Percentiles rank a stretch among this genome's conserved stretches.
These are phyloP conservation scores for Simplicillium sp. DNA, from an alignment of 2,329 filamentous ascomycete genomes.

Conservation along the genomic window DNA sequence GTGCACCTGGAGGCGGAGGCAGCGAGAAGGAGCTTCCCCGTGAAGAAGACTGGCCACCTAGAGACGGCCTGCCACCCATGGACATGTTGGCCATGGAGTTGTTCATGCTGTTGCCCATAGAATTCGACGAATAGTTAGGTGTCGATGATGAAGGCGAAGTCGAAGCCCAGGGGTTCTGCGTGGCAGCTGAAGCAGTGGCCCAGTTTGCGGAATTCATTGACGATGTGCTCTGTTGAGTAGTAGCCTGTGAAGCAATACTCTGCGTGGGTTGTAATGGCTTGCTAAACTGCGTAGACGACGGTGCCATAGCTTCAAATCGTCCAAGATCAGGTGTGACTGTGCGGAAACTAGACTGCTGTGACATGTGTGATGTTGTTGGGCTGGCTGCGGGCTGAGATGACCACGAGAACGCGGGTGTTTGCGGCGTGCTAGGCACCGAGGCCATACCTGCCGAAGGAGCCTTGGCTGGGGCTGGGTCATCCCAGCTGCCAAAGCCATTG, in stretches of 20 bases:
- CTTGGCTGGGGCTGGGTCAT: constrained; percentile 25
- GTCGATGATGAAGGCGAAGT: constrained; percentile 21
- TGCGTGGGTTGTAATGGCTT: constrained; percentile 44
- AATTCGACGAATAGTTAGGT: constrained; percentile 15
- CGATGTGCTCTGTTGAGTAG: constrained; percentile 7
- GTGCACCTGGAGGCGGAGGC: constrained; percentile 38
- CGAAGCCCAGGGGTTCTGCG: constrained; percentile 40
- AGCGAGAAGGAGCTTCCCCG: constrained; percentile 44
- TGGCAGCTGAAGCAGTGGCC: constrained; percentile 30
- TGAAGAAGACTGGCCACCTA: constrained; percentile 17
- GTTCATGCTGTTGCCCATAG: constrained; percentile 25
- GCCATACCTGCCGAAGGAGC: constrained; percentile 21
- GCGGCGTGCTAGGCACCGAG: constrained; percentile 25
- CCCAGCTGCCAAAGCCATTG: constrained; percentile 40
- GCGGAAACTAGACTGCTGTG: constrained; percentile 33
- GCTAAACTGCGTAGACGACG: constrained; percentile 53
- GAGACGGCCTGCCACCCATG: constrained; percentile 28
- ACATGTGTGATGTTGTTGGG: constrained; percentile 16
- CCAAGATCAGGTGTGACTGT: constrained; percentile 51
- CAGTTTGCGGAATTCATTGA: constrained; percentile 38
- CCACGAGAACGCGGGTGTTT: constrained; percentile 52
- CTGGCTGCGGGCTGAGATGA: constrained; percentile 43
- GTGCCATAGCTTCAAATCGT: constrained; percentile 44
- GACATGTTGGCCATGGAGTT: constrained; percentile 39
- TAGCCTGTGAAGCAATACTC: constrained; percentile 14